These are phyloP conservation scores for Phytomonas francai DNA, from an alignment of 208 protist genomes.

Conservation along the genomic window DNA sequence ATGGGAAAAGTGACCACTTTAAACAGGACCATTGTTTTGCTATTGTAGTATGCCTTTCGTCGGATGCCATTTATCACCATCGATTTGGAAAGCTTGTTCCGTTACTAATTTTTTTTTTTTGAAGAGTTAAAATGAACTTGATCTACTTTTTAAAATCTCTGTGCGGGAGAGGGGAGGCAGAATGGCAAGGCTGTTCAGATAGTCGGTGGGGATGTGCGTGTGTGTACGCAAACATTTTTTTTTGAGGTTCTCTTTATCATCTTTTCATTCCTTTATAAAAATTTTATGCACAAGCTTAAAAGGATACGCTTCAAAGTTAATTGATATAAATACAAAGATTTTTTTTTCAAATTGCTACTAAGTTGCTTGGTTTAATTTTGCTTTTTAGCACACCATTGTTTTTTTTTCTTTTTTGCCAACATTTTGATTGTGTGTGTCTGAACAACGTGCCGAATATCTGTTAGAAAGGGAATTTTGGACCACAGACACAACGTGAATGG, in stretches of 20 bases:
- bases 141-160: too few relatives aligned
- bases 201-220: not conserved
- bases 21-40: too few relatives aligned
- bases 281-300: slow-evolving; percentile 1
- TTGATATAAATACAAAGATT: slow-evolving; percentile 1
- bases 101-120: too few relatives aligned
- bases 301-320: not conserved
- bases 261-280: slow-evolving; percentile 5
- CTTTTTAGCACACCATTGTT: slow-evolving; percentile 14
- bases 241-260: slow-evolving; percentile 6
- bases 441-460: not conserved
- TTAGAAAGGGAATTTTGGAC: not conserved
- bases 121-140: too few relatives aligned
- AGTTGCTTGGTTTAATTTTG: slow-evolving; percentile 6
- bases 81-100: too few relatives aligned
- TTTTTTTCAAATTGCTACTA: slow-evolving; percentile 1
- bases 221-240: slow-evolving; percentile 9
- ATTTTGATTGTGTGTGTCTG: slow-evolving; percentile 4
- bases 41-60: too few relatives aligned
- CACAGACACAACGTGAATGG: too few relatives aligned
- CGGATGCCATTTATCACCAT: too few relatives aligned
- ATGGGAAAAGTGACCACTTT: too few relatives aligned
- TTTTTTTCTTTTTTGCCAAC: slow-evolving; percentile 12
- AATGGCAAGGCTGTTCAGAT: too few relatives aligned
- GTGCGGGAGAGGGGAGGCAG: too few relatives aligned